phyloP scores from a whole-genome alignment of 2,329 filamentous ascomycete species.

The Parascedosporium putredinis region DNA sequence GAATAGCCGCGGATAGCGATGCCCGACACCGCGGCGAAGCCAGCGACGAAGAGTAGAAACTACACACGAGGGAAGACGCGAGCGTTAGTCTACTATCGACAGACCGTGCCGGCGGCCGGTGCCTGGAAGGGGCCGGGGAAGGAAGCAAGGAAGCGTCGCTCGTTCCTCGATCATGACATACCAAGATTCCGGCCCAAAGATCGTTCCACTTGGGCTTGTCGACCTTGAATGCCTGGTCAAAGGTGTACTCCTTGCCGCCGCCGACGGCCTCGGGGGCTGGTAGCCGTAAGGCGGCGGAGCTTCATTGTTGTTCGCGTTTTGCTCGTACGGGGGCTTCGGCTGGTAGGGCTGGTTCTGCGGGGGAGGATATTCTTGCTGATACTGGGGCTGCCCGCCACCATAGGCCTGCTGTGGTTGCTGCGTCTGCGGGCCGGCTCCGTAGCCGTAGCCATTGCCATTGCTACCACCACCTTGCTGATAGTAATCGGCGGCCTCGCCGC shows the following conservation, averaged over 20 bases:
- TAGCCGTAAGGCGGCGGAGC: slow-evolving; percentile 23
- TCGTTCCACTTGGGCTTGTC: slow-evolving; percentile 84
- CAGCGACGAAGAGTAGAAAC: slow-evolving; percentile 61
- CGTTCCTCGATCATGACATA: slow-evolving; percentile 23
- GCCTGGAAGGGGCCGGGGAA: too few species aligned
- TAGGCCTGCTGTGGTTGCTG: slow-evolving; percentile 9
- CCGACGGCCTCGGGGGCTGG: slow-evolving; percentile 26
- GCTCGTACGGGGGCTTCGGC: slow-evolving; percentile 15
- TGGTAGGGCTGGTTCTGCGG: slow-evolving; percentile 10
- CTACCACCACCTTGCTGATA: not conserved
- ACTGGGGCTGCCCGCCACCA: slow-evolving; percentile 10
- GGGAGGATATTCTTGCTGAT: slow-evolving; percentile 16
- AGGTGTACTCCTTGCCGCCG: slow-evolving; percentile 42
- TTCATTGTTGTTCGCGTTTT: slow-evolving; percentile 4
- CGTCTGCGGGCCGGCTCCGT: not conserved
- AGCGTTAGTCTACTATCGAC: not conserved
- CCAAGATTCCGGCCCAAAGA: slow-evolving; percentile 74
- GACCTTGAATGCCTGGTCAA: slow-evolving; percentile 74
- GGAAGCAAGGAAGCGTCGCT: too few species aligned
- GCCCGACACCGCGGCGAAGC: slow-evolving; percentile 67
- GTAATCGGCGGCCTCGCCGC: slow-evolving; percentile 6
- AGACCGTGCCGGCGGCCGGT: too few species aligned
- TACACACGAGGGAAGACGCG: slow-evolving; percentile 19
- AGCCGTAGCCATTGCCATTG: too few species aligned
- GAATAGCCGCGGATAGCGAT: slow-evolving; percentile 68